A percentile compares a stretch with the other conserved stretches of the same genome.
Evolutionary conservation across 2,329 filamentous ascomycete genomes (phyloP).

Genomic region (Pseudocercospora pini-densiflorae): DNA sequence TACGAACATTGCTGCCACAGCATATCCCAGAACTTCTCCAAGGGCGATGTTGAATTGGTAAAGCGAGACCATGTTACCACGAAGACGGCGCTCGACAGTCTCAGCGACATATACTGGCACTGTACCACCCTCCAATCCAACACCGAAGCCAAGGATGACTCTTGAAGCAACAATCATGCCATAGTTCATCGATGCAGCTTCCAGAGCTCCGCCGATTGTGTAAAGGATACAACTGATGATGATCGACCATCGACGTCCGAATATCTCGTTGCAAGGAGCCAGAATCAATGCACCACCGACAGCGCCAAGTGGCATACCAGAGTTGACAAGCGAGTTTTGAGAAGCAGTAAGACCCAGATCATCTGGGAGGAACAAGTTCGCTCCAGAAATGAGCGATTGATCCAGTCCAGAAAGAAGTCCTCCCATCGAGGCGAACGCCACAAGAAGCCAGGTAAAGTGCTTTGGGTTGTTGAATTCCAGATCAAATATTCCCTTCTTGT

Average conservation of each 20-base stretch:
- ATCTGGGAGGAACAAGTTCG: conserved; percentile 67
- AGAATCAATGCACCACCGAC: conserved; percentile 71
- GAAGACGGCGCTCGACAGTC: conserved; percentile 67
- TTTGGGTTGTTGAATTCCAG: conserved; percentile 65
- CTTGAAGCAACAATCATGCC: conserved; percentile 72
- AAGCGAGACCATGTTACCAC: conserved; percentile 73
- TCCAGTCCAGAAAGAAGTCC: conserved; percentile 74
- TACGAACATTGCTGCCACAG: conserved; percentile 73
- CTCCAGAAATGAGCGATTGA: conserved; percentile 73
- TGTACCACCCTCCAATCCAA: conserved; percentile 74
- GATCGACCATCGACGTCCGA: conserved; percentile 70
- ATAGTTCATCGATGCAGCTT: conserved; percentile 70
- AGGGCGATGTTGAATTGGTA: conserved; percentile 79
- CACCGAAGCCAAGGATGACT: conserved; percentile 70
- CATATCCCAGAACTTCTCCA: conserved; percentile 74
- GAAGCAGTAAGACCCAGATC: conserved; percentile 59
- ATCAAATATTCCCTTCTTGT: conserved; percentile 54
- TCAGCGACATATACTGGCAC: conserved; percentile 77
- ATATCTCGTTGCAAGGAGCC: conserved; percentile 68
- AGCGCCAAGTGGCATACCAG: conserved; percentile 72
- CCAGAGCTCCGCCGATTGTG: conserved; percentile 70
- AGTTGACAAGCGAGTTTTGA: conserved; percentile 69
- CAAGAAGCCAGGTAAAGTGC: conserved; percentile 70
- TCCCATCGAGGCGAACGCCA: conserved; percentile 75
- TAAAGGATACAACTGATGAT: conserved; percentile 72